phyloP scores from a whole-genome alignment of 2,329 filamentous ascomycete genomes.

The Sporothrix brunneoviolacea region DNA sequence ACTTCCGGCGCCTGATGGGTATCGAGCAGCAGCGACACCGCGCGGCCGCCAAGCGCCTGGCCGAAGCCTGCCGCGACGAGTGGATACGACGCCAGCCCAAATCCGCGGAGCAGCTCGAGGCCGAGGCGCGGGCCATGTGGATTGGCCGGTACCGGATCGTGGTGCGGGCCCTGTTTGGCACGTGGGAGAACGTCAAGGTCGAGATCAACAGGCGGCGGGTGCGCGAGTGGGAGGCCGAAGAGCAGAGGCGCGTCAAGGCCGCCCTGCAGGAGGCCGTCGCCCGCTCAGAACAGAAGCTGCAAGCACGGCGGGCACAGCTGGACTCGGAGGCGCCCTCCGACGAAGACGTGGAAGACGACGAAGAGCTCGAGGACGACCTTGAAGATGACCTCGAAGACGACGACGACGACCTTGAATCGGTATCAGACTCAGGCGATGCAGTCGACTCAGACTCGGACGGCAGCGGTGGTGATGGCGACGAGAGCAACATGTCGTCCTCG shows the following conservation, averaged over 20 bases:
- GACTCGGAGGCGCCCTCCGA: constrained; percentile 45
- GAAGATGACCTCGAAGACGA: constrained; percentile 28
- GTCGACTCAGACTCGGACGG: constrained; percentile 36
- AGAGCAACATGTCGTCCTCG: constrained; percentile 54
- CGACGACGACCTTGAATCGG: constrained; percentile 34
- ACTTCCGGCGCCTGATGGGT: constrained; percentile 73
- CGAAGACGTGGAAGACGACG: constrained; percentile 37
- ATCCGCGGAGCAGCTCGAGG: constrained; percentile 71
- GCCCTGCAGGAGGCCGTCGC: constrained; percentile 69
- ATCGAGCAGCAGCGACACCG: constrained; percentile 74
- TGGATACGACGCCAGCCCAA: constrained; percentile 70
- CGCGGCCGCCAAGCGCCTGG: constrained; percentile 69
- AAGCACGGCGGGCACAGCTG: constrained; percentile 49
- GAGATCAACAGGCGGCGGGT: constrained; percentile 56
- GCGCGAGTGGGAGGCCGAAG: constrained; percentile 58
- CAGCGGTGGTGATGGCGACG: constrained; percentile 46
- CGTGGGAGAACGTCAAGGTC: constrained; percentile 57
- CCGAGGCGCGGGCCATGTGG: constrained; percentile 64
- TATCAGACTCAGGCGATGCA: constrained; percentile 32
- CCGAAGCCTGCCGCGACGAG: constrained; percentile 69
- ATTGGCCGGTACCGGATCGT: constrained; percentile 66
- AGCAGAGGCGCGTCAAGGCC: constrained; percentile 57
- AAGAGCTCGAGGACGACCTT: constrained; percentile 31
- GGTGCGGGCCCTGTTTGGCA: constrained; percentile 48
- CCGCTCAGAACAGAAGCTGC: constrained; percentile 61